phyloP scores from a whole-genome alignment of 148 eudicot species.

The Silene uniflora region DNA sequence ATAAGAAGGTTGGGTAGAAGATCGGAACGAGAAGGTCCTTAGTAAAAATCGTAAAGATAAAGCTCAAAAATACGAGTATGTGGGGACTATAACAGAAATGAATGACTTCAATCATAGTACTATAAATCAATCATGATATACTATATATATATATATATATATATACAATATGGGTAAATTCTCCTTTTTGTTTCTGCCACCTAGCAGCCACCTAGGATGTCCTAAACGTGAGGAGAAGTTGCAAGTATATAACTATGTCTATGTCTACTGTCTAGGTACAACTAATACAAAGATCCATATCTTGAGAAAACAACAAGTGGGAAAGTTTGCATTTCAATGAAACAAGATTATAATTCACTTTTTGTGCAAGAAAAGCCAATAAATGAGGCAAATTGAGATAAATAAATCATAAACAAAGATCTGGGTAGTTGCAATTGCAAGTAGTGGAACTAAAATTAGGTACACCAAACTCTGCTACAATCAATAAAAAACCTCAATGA shows the following conservation, averaged over 20 bases:
- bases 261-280: too few species aligned
- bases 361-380: conserved; percentile 15
- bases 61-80: neutral
- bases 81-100: conserved; percentile 17
- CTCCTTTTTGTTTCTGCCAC: conserved; percentile 8
- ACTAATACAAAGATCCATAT: conserved; percentile 20
- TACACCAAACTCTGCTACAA: conserved; percentile 29
- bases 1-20: too few species aligned
- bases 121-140: neutral
- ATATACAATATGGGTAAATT: neutral
- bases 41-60: conserved; percentile 1
- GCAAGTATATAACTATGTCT: conserved; percentile 13
- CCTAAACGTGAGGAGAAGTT: conserved; percentile 19
- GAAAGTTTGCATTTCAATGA: conserved; percentile 13
- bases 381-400: neutral
- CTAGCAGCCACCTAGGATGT: conserved; percentile 21
- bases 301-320: conserved; percentile 20
- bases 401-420: conserved; percentile 20
- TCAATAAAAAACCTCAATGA: neutral
- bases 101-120: neutral
- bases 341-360: conserved; percentile 22
- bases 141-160: too few species aligned
- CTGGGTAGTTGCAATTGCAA: conserved; percentile 34
- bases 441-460: conserved; percentile 34
- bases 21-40: too few species aligned